Base-by-base conservation (phyloP, 2,329 filamentous ascomycete species). In the Monosporascus cannonballus region DNA sequence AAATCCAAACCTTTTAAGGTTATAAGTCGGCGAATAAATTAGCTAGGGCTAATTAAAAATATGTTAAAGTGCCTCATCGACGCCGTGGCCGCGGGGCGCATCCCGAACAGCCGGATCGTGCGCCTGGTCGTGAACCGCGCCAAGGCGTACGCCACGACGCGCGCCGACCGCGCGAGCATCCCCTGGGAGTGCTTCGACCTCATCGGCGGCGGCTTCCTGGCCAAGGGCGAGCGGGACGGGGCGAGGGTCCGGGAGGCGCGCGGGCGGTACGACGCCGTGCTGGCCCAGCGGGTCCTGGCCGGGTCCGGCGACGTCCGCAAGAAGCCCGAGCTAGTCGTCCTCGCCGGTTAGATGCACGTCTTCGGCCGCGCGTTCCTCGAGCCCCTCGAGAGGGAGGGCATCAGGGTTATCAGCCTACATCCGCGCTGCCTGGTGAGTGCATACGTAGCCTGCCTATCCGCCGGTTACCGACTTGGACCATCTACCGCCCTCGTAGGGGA, bases 311-410 rank as follows among this genome's bases (percentile, higher is more conserved):
- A 34, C 30, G 11, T 34, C 11, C 30, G 14, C 42, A 80, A 86
- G 57, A 71, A 71, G 53, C 90, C 90, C 0, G 81, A 92, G 51
- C 70, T 96, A 51, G 83, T 96, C 48, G 86, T 94, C 8, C 87
- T 91, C 59, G 86, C 89, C 3, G 90, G 91, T 2, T 95, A 89
- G 80, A 95, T 95, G 90, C 86, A 94, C 67, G 86, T 95, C 53
- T 80, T 95, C 48, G 85, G 84, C 0, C 74, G 76, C 2, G 73
- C 76, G 1, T 94, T 95, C 67, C 73, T 96, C 47, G 76, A 79
- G 8, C 88, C 89, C 2, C 66, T 96, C 7, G 77, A 81, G 36
- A 72, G 69, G 14, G 81, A 76, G 0, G 79, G 78, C 0, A 76
- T 93, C 37, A 79, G 77, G 24, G 84, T 93, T 45, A 92, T 96